Percentiles rank a stretch among this genome's conserved stretches.
These are phyloP conservation scores for Aspergillus fischeri DNA, from an alignment of 2,329 filamentous ascomycete species.

Conservation along the genomic window DNA sequence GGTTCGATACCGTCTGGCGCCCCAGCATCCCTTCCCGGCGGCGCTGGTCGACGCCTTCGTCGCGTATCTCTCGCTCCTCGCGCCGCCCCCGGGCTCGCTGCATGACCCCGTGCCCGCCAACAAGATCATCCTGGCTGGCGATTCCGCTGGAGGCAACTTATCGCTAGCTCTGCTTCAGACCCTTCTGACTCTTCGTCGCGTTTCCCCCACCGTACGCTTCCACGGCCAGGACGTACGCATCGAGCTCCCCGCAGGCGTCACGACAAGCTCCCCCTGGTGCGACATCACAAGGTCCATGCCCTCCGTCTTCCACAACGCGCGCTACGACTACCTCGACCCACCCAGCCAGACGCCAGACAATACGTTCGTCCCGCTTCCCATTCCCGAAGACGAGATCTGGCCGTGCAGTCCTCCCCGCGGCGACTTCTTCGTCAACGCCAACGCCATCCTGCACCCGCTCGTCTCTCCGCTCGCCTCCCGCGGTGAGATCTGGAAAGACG, in stretches of 20 bases:
- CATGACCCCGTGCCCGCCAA: constrained; percentile 41
- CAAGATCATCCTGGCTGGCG: constrained; percentile 45
- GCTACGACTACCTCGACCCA: constrained; percentile 38
- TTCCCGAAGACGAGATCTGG: constrained; percentile 38
- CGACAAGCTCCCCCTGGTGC: constrained; percentile 40
- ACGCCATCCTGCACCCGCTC: constrained; percentile 37
- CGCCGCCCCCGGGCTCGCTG: constrained; percentile 40
- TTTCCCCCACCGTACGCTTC: constrained; percentile 34
- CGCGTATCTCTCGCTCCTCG: constrained; percentile 45
- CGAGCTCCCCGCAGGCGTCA: constrained; percentile 39
- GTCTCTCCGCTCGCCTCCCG: constrained; percentile 36
- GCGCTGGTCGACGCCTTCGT: constrained; percentile 45
- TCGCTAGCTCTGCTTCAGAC: constrained; percentile 39
- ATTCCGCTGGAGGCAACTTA: constrained; percentile 45
- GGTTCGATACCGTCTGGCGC: constrained; percentile 46
- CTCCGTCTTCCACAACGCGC: constrained; percentile 33
- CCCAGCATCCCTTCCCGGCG: constrained; percentile 46
- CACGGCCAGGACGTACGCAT: constrained; percentile 38
- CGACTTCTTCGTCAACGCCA: constrained; percentile 40
- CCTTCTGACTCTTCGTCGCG: constrained; percentile 38
- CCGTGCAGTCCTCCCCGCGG: constrained; percentile 40
- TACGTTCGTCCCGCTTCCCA: constrained; percentile 21
- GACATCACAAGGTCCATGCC: constrained; percentile 43
- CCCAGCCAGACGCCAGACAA: constrained; percentile 22
- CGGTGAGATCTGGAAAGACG: constrained; percentile 36